Percentiles rank a stretch among this genome's conserved stretches.
These are phyloP conservation scores for Arabidopsis hybrid DNA, from an alignment of 441 rosid genomes.

Conservation along the genomic window DNA sequence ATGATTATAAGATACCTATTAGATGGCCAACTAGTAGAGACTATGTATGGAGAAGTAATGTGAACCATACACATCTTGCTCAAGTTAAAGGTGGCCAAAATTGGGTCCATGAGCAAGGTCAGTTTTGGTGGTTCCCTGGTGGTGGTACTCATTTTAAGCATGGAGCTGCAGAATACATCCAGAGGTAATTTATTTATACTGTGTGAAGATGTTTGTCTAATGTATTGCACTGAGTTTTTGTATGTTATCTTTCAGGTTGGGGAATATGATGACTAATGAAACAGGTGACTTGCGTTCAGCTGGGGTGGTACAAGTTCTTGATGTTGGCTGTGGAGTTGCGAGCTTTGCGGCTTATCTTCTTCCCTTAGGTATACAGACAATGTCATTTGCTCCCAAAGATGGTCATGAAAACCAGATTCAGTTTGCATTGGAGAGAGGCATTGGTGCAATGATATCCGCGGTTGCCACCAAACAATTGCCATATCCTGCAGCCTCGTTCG, in stretches of 20 bases:
- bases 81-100: constrained; percentile 94
- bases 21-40: constrained; percentile 95
- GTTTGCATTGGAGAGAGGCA: constrained; percentile 94
- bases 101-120: constrained; percentile 86
- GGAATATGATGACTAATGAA: constrained; percentile 78
- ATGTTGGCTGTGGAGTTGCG: constrained; percentile 98
- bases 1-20: constrained; percentile 83
- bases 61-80: constrained; percentile 90
- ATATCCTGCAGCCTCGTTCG: constrained; percentile 87
- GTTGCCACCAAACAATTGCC: constrained; percentile 88
- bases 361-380: constrained; percentile 80
- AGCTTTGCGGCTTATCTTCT: constrained; percentile 97
- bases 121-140: constrained; percentile 97
- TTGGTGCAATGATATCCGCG: constrained; percentile 89
- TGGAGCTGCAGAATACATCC: constrained; percentile 92
- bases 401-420: constrained; percentile 97
- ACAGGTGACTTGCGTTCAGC: constrained; percentile 85
- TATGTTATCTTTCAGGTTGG: constrained; percentile 61
- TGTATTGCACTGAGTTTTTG: not conserved
- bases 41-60: constrained; percentile 93
- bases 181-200: constrained; percentile 54
- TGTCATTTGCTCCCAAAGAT: constrained; percentile 99
- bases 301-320: constrained; percentile 89
- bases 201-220: not conserved
- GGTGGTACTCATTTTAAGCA: constrained; percentile 99